Evolutionary conservation across 2,329 filamentous ascomycete species (phyloP), one percentile per base, ranked within the genome.

Genomic region (Exophiala sideris): DNA sequence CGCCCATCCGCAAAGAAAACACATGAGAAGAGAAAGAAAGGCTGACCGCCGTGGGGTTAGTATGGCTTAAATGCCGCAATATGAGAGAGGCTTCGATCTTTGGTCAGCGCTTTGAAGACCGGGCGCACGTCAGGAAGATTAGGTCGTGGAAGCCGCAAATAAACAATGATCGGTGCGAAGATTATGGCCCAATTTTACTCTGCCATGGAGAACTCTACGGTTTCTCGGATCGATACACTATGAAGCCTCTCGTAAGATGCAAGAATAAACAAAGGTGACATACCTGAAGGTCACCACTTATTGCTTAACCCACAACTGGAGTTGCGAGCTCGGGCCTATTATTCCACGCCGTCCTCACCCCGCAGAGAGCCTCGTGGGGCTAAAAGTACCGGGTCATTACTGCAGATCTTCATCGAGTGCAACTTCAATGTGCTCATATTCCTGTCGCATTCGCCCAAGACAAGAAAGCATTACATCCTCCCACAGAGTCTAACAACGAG

Each of bases 161-260:
- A 8, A 64, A 64, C 29, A 42, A 16, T 5, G 24, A 53, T 10
- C 42, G 47, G 2, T 35, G 44, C 8, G 59, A 70, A 41, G 64
- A 68, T 50, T 70, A 67, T 52, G 65, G 63, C 1, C 60, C 62
- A n/a, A 67, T 73, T 9, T 67, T 76, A 41, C 62, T 75, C 5
- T 66, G 63, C n/a, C 71, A 74, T 56, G 72, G 70, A 1, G 64
- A 62, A 18, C 57, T 76, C 3, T 75, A 73, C 41, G 63, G 70
- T 2, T 64, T 76, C 14, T 69, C 73, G 1, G 71, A 77, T 51
- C 70, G 66, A 47, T 73, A 73, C 57, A 2, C 65, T 76, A 29
- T 29, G 24, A 29, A 29, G 24, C 16, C 16, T 18, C 16, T 18
- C 16, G 16, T 18, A 18, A 18, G 16, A 18, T 29, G 24, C 5